These are phyloP conservation scores for Apiospora hydei DNA, from an alignment of 2,329 filamentous ascomycete genomes.

Conservation along the genomic window DNA sequence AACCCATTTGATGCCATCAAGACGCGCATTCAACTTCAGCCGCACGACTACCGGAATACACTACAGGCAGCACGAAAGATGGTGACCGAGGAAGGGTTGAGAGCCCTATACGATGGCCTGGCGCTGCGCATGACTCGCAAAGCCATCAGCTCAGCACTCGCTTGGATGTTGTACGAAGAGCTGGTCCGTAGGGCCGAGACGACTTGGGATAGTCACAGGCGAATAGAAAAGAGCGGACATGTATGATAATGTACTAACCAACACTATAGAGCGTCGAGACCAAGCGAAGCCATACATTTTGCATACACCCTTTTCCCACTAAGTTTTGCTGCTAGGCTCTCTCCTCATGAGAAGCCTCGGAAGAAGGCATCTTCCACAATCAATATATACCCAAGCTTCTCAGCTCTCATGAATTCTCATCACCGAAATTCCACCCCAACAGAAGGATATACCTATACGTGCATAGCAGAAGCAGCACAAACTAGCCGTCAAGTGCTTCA, in stretches of 20 bases:
- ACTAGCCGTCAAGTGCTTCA: background rate
- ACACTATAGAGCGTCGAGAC: slow-evolving; percentile 9
- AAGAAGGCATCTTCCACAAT: background rate
- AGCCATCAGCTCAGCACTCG: slow-evolving; percentile 90
- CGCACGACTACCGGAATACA: slow-evolving; percentile 82
- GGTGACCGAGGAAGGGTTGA: slow-evolving; percentile 80
- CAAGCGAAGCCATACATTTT: slow-evolving; percentile 5
- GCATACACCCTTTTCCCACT: background rate
- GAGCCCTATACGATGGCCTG: slow-evolving; percentile 85
- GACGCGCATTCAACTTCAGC: slow-evolving; percentile 91
- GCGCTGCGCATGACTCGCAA: slow-evolving; percentile 89
- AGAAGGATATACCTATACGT: slow-evolving; percentile 29
- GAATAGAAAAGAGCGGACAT: slow-evolving; percentile 31
- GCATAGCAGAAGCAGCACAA: slow-evolving; percentile 24
- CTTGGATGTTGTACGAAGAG: slow-evolving; percentile 98
- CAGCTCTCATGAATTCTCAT: background rate
- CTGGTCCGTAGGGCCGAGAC: slow-evolving; percentile 74
- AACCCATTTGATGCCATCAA: slow-evolving; percentile 98
- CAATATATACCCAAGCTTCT: slow-evolving; percentile 15
- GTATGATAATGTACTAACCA: slow-evolving; percentile 32
- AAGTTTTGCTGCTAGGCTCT: slow-evolving; percentile 20
- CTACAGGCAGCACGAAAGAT: slow-evolving; percentile 78
- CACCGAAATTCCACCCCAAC: background rate
- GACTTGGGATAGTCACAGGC: slow-evolving; percentile 37
- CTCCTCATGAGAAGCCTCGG: background rate